phyloP scores from a whole-genome alignment of 2,329 filamentous ascomycete species.

The Arthrobotrys musiformis region DNA sequence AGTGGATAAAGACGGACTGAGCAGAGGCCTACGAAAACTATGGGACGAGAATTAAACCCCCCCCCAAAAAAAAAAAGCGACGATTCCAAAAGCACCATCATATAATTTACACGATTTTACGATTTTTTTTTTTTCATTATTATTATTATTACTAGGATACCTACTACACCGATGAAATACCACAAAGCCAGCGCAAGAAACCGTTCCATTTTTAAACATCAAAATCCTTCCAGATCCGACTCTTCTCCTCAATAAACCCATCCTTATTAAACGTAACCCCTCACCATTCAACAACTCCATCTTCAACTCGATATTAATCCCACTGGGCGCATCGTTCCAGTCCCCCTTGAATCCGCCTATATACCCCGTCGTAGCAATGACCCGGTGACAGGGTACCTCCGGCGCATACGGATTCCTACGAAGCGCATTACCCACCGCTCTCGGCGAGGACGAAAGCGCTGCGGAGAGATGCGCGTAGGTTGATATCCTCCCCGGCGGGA shows the following conservation, averaged over 20 bases:
- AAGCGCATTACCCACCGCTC: slow-evolving; percentile 81
- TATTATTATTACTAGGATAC: slow-evolving; percentile 18
- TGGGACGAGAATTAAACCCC: slow-evolving; percentile 32
- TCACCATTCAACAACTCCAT: slow-evolving; percentile 71
- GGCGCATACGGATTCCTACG: slow-evolving; percentile 81
- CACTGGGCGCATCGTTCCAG: slow-evolving; percentile 72
- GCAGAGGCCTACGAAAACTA: slow-evolving; percentile 30
- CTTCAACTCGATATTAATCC: slow-evolving; percentile 74
- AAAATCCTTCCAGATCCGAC: slow-evolving; percentile 65
- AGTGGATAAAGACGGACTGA: slow-evolving; percentile 41
- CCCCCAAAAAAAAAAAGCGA: background rate
- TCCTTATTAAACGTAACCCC: slow-evolving; percentile 73
- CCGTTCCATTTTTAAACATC: slow-evolving; percentile 43
- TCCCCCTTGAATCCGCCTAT: slow-evolving; percentile 78
- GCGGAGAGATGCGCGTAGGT: slow-evolving; percentile 80
- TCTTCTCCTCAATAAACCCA: slow-evolving; percentile 69
- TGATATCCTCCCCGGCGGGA: slow-evolving; percentile 78
- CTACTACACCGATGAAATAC: slow-evolving; percentile 25
- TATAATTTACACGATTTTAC: no score
- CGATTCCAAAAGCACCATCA: background rate
- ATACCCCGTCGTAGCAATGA: slow-evolving; percentile 76
- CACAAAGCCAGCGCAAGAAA: slow-evolving; percentile 10
- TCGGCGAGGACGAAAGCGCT: slow-evolving; percentile 75
- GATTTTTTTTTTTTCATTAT: background rate
- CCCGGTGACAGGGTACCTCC: slow-evolving; percentile 81